These are phyloP conservation scores for Rhododendron henanense DNA, from an alignment of 148 eudicot genomes.

Conservation along the genomic window DNA sequence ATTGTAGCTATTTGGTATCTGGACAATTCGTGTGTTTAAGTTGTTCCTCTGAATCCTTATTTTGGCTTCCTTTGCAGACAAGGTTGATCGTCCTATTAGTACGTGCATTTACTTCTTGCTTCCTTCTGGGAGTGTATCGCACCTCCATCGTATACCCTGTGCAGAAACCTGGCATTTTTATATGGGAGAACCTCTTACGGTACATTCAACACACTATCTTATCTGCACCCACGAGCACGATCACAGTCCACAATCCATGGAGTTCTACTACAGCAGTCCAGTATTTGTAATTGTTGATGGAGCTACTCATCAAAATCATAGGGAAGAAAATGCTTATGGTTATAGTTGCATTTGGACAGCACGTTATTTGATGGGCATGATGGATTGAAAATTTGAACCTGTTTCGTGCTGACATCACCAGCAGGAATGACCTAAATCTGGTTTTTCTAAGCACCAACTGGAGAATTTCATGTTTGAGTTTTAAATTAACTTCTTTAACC, in stretches of 20 bases:
- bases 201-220: constrained; percentile 16
- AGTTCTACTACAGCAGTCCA: background rate
- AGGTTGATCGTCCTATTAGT: constrained; percentile 86
- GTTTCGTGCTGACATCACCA: background rate
- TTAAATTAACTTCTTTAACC: background rate
- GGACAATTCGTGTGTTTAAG: background rate
- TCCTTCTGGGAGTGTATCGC: constrained; percentile 76
- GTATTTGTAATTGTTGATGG: background rate
- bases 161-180: constrained; percentile 92
- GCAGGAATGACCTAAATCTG: background rate
- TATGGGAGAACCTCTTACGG: constrained; percentile 82
- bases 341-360: background rate
- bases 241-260: background rate
- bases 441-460: background rate
- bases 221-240: background rate
- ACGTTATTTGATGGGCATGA: background rate
- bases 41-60: background rate
- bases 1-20: background rate
- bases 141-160: constrained; percentile 76
- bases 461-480: background rate
- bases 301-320: background rate
- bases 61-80: constrained; percentile 47
- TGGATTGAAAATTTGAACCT: background rate
- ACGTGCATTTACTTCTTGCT: constrained; percentile 79
- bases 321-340: background rate